Conservation (phyloP, 805 yeast genomes). For the Lipomyces japonicus region DNA sequence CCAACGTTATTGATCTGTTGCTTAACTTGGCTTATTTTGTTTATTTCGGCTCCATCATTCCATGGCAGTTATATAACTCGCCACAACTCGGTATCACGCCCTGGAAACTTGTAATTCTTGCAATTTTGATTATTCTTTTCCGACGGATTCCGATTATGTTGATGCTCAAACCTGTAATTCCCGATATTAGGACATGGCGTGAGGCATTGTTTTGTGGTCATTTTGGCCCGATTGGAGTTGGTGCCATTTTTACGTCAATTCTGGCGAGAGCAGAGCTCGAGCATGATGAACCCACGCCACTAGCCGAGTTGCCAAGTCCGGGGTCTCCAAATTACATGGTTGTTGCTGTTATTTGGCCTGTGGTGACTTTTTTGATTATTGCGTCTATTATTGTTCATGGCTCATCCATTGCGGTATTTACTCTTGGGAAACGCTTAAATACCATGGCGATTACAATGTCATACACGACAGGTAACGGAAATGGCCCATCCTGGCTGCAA, state of each 20-base stretch:
- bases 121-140: conserved; percentile 67
- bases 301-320: conserved; percentile 46
- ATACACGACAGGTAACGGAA: conserved; percentile 66
- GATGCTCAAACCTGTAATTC: conserved; percentile 69
- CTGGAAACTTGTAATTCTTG: conserved; percentile 76
- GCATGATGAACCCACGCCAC: conserved; percentile 55
- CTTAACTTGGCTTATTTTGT: conserved; percentile 82
- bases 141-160: conserved; percentile 82
- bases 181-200: conserved; percentile 87
- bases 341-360: conserved; percentile 73
- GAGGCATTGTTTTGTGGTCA: conserved; percentile 93
- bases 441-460: conserved; percentile 92
- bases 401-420: conserved; percentile 74
- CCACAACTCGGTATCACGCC: conserved; percentile 58
- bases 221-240: conserved; percentile 95
- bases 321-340: conserved; percentile 55
- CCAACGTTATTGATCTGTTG: conserved; percentile 82
- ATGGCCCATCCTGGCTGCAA: conserved; percentile 71
- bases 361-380: conserved; percentile 72
- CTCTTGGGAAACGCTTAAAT: conserved; percentile 80
- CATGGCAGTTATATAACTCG: conserved; percentile 77
- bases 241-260: conserved; percentile 81
- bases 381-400: conserved; percentile 90
- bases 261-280: conserved; percentile 73
- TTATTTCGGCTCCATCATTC: conserved; percentile 85